Conservation (phyloP, 2,329 filamentous ascomycete species). For the Sarocladium oryzae region DNA sequence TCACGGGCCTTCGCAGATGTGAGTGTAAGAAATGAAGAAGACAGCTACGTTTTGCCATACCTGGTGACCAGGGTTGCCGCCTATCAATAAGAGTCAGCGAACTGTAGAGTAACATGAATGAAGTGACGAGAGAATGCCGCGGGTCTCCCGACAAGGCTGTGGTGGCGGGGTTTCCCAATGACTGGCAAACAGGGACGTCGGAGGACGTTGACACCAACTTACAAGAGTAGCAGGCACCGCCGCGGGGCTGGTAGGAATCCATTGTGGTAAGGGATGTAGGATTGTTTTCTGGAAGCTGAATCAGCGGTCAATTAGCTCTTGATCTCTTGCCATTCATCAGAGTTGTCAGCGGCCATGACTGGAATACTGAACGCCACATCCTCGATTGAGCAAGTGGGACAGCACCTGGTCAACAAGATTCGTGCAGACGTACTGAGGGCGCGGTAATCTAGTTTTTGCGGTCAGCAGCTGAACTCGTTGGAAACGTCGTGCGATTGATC, state of each 20-base stretch:
- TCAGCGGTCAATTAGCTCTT: not conserved
- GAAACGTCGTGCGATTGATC: not conserved
- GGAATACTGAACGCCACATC: slow-evolving; percentile 5
- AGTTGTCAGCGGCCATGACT: not conserved
- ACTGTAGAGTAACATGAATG: not conserved
- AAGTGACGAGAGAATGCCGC: not conserved
- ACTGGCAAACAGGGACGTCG: too few species aligned
- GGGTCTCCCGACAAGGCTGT: too few species aligned
- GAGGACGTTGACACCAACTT: slow-evolving; percentile 21
- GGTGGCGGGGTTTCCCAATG: too few species aligned
- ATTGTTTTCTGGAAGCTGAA: not conserved
- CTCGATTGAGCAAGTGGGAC: slow-evolving; percentile 10
- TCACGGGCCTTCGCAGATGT: slow-evolving; percentile 60
- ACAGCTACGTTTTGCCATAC: slow-evolving; percentile 38
- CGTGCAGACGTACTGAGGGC: not conserved
- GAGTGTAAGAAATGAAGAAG: slow-evolving; percentile 11
- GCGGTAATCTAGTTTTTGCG: not conserved
- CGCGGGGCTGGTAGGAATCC: slow-evolving; percentile 20
- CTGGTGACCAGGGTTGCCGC: slow-evolving; percentile 56
- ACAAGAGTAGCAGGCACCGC: slow-evolving; percentile 45
- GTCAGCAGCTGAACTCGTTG: not conserved
- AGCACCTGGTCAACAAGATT: slow-evolving; percentile 2
- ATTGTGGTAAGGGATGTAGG: not conserved
- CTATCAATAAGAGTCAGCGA: slow-evolving; percentile 12
- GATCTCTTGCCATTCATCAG: not conserved